These are phyloP conservation scores for Pythium inflatum DNA, from an alignment of 352 stramenopile genomes.

Conservation along the genomic window DNA sequence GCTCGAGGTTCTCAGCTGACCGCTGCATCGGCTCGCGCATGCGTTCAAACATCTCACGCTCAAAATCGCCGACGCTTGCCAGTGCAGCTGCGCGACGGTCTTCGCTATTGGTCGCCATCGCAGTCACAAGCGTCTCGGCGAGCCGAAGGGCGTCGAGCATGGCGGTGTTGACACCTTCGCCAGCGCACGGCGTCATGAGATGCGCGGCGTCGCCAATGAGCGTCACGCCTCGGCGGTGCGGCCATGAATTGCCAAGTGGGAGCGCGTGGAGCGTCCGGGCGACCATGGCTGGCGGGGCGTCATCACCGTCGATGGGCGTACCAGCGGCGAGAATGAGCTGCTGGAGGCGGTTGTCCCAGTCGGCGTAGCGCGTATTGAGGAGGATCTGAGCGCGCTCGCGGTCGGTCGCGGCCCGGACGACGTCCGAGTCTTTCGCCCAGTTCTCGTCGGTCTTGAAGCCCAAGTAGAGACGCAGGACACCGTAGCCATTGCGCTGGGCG, in stretches of 20 bases:
- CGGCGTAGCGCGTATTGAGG: slow-evolving; percentile 14
- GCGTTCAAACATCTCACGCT: slow-evolving; percentile 26
- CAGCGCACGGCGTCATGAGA: slow-evolving; percentile 42
- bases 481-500: slow-evolving; percentile 31
- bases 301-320: background rate
- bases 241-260: slow-evolving; percentile 20
- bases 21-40: background rate
- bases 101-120: background rate
- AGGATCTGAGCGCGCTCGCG: slow-evolving; percentile 10
- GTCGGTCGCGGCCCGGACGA: slow-evolving; percentile 7
- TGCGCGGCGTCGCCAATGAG: slow-evolving; percentile 42
- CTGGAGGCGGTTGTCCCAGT: slow-evolving; percentile 20
- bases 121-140: background rate
- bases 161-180: slow-evolving; percentile 41
- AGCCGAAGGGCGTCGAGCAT: slow-evolving; percentile 36
- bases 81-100: background rate
- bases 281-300: slow-evolving; percentile 1
- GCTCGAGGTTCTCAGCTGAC: slow-evolving; percentile 18
- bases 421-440: slow-evolving; percentile 9
- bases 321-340: slow-evolving; percentile 17
- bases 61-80: slow-evolving; percentile 10
- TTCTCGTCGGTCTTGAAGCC: slow-evolving; percentile 17
- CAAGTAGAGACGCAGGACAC: slow-evolving; percentile 31
- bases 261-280: slow-evolving; percentile 20
- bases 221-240: slow-evolving; percentile 27